phyloP scores from a whole-genome alignment of 73 alveolate genomes.

The Paramecium pentaurelia region DNA sequence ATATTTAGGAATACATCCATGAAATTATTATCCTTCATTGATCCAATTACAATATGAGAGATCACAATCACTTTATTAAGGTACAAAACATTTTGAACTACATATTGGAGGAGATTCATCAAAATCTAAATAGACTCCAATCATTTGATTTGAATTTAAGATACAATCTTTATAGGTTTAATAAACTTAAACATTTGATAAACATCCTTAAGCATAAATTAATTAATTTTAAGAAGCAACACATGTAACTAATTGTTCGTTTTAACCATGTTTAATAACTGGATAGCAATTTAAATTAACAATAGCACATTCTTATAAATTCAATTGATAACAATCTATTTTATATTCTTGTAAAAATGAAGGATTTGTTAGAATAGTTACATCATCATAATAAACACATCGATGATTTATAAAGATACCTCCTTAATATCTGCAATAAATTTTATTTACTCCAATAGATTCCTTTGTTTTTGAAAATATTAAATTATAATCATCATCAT shows the following conservation, averaged over 20 bases:
- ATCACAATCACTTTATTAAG: not conserved
- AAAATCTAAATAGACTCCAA: not conserved
- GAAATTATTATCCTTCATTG: not conserved
- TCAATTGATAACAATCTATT: not conserved
- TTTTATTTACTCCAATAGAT: not conserved
- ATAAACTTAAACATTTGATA: not conserved
- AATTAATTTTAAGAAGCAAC: not conserved
- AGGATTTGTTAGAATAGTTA: not conserved
- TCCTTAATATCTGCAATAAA: constrained; percentile 20
- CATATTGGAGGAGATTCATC: not conserved
- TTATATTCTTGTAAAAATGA: not conserved
- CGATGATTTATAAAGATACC: not conserved
- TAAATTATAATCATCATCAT: constrained; percentile 15
- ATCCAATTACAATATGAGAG: not conserved
- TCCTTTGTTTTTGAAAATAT: not conserved
- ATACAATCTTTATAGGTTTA: not conserved
- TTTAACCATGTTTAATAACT: not conserved
- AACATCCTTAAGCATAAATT: not conserved
- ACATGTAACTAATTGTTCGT: not conserved
- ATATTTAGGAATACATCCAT: not conserved
- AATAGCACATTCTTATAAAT: not conserved
- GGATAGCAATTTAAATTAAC: not conserved
- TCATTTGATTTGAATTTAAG: not conserved
- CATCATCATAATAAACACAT: not conserved
- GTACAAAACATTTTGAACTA: not conserved